Percentiles rank a stretch among this genome's conserved stretches.
Conservation (phyloP, 768 basidiomycete species). For the Naganishia kalamii region DNA sequence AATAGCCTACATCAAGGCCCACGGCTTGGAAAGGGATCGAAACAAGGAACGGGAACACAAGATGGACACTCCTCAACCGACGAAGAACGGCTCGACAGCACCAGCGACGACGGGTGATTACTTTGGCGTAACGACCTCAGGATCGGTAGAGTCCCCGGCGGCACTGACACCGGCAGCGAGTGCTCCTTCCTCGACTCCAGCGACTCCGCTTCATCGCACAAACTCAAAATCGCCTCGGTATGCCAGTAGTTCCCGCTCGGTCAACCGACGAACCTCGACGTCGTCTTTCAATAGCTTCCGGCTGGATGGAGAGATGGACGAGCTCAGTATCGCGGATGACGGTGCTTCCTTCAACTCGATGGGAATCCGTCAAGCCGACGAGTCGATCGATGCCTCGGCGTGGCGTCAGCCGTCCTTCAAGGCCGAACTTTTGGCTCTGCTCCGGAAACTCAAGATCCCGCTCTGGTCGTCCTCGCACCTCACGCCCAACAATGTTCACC, state of each 20-base stretch:
- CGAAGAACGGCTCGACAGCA: background rate
- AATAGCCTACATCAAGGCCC: slow-evolving; percentile 66
- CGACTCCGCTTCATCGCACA: background rate
- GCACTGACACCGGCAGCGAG: slow-evolving; percentile 1
- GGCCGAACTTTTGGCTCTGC: slow-evolving; percentile 36
- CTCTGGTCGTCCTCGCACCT: slow-evolving; percentile 42
- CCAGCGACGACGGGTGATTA: background rate
- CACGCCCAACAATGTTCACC: slow-evolving; percentile 49
- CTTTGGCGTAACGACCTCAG: background rate
- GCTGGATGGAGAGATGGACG: slow-evolving; percentile 14
- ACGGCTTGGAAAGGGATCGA: slow-evolving; percentile 50
- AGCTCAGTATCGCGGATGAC: background rate
- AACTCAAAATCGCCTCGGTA: background rate
- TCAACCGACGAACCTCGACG: slow-evolving; percentile 4
- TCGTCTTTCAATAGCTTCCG: slow-evolving; percentile 19
- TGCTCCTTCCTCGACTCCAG: background rate
- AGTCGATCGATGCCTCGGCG: slow-evolving; percentile 15
- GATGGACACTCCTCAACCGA: background rate
- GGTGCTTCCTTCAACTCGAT: background rate
- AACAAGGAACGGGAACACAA: background rate
- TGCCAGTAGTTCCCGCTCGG: background rate
- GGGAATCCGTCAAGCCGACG: slow-evolving; percentile 15
- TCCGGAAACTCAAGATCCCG: slow-evolving; percentile 39
- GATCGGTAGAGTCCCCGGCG: slow-evolving; percentile 13
- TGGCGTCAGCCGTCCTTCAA: slow-evolving; percentile 46